Evolutionary conservation across 78 protist genomes (phyloP), one percentile per base, ranked within the genome.

Genomic region (Chrysochromulina parva): DNA sequence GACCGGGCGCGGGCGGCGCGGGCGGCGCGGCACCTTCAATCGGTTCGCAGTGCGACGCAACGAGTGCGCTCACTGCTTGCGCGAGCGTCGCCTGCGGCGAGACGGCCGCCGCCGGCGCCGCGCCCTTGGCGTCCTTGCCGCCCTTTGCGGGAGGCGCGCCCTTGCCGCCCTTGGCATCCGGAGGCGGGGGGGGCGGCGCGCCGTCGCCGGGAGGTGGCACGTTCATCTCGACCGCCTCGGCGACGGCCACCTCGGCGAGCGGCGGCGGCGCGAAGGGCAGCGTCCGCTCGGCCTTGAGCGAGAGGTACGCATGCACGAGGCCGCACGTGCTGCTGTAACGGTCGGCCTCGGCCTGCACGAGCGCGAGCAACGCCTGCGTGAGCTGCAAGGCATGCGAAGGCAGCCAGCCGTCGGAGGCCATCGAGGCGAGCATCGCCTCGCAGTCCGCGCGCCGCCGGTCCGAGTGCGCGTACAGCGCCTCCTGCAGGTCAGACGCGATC

Each of bases 401-500:
- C 28, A 53, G 58, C 54, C 65, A 88, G 65, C 90, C 78, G 48
- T 55, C 67, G 48, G 10, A 5, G n/a, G 54, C 28, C 54, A 66
- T 3, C 17, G 80, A 20, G 54, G 5, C 47, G 26, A 60, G 80
- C 66, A 20, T n/a, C 57, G 7, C 17, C 84, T 88, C 90, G 26
- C 47, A 38, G 24, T 10, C 84, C n/a, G 1, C n/a, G 59, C 76
- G 73, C 38, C 48, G 24, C 82, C 0, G 54, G 82, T 88, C 90
- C 54, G 47, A 4, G 20, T n/a, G 5, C 22, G 26, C 50, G 84
- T 84, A 88, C 67, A 88, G 82, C 50, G 48, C 82, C 17, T 88
- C 90, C 78, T 74, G 84, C 60, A 88, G 47, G 54, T 88, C 90
- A 16, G 53, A 65, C 53, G 24, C 62, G 28, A 52, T 48, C 78